Percentiles rank a stretch among this genome's conserved stretches.
These are phyloP conservation scores for Microdochium bolleyi DNA, from an alignment of 2,329 filamentous ascomycete species.

Conservation along the genomic window DNA sequence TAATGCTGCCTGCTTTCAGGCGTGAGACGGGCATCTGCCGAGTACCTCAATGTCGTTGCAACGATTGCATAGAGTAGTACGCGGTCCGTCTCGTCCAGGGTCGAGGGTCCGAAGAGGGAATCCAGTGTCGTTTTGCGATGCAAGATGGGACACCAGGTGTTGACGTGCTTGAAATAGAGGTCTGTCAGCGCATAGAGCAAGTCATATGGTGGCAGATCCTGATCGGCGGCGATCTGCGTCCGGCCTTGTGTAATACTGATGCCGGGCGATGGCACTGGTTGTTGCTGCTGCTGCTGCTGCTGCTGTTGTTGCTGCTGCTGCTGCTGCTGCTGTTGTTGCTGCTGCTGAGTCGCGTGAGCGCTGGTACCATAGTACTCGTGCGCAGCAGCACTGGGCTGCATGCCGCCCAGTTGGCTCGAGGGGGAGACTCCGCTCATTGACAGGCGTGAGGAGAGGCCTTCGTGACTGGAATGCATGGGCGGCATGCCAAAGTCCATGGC, in stretches of 20 bases:
- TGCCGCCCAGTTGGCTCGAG: constrained; percentile 20
- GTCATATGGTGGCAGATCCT: constrained; percentile 68
- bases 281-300: constrained; percentile 1
- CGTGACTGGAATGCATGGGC: constrained; percentile 32
- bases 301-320: constrained; percentile 7
- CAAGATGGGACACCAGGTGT: constrained; percentile 84
- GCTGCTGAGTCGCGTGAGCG: constrained; percentile 1
- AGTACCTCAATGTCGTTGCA: constrained; percentile 79
- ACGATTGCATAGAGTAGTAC: constrained; percentile 84
- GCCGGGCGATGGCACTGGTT: constrained; percentile 46
- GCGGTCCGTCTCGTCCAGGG: constrained; percentile 72
- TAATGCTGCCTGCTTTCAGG: constrained; percentile 67
- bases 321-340: constrained; percentile 5
- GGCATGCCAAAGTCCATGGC: constrained; percentile 42
- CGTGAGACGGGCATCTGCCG: constrained; percentile 65
- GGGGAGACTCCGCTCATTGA: constrained; percentile 30
- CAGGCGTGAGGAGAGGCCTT: constrained; percentile 39
- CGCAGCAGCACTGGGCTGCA: constrained; percentile 31
- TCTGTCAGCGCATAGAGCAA: constrained; percentile 66
- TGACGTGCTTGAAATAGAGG: constrained; percentile 72
- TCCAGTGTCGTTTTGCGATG: constrained; percentile 77
- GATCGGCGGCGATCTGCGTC: constrained; percentile 43
- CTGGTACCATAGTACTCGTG: constrained; percentile 40
- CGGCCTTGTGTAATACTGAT: constrained; percentile 43
- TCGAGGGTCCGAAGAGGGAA: constrained; percentile 68